Percentiles rank a stretch among this genome's conserved stretches.
These are phyloP conservation scores for Fusarium abutilonis DNA, from an alignment of 2,329 filamentous ascomycete species.

Conservation along the genomic window DNA sequence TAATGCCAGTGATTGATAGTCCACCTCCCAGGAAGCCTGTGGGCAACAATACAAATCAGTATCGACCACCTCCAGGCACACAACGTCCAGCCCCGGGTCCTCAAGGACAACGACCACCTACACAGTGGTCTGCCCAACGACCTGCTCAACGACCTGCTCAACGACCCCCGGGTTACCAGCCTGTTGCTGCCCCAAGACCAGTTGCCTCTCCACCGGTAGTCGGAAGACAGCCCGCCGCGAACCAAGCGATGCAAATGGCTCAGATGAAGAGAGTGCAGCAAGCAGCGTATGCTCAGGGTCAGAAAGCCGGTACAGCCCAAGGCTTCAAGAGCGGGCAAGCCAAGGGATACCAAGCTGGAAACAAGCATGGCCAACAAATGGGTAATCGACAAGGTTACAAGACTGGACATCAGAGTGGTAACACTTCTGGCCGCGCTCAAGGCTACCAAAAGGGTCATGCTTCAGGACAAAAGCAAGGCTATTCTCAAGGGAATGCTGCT, in stretches of 20 bases:
- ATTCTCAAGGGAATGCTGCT: not conserved
- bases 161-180: conserved; percentile 5
- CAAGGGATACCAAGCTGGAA: not conserved
- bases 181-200: conserved; percentile 13
- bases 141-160: conserved; percentile 3
- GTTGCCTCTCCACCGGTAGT: conserved; percentile 4
- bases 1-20: not conserved
- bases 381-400: conserved; percentile 5
- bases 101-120: conserved; percentile 1
- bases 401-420: not conserved
- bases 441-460: not conserved
- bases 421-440: not conserved
- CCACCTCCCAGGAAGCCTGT: conserved; percentile 2
- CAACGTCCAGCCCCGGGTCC: not conserved
- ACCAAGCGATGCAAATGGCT: conserved; percentile 26
- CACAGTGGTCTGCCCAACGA: conserved; percentile 1
- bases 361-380: conserved; percentile 1
- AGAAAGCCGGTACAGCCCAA: conserved; percentile 1
- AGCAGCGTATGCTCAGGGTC: conserved; percentile 1
- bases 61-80: not conserved
- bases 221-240: conserved; percentile 15
- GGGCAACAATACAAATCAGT: not conserved
- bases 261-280: conserved; percentile 16
- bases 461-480: conserved; percentile 1
- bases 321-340: not conserved